Conservation (phyloP, 352 stramenopile genomes). For the Globisporangium nodosum region DNA sequence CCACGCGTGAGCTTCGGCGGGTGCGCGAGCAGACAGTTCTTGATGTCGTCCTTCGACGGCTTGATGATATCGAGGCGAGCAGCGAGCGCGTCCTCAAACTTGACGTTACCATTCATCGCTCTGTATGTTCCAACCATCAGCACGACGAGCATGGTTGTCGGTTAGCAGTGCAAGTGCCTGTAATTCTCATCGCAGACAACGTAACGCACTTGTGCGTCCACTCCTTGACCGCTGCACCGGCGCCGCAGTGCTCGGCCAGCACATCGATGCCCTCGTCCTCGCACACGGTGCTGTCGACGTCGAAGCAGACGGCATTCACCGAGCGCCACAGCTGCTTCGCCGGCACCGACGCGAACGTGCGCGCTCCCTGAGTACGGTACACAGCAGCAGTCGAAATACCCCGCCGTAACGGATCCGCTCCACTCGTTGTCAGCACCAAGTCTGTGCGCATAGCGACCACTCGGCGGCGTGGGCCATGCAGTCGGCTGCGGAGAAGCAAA, state of each 20-base stretch:
- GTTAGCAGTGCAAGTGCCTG: too few relatives aligned
- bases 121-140: conserved; percentile 20
- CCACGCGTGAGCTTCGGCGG: conserved; percentile 82
- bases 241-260: conserved; percentile 94
- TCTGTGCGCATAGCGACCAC: conserved; percentile 8
- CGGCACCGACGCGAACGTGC: conserved; percentile 8
- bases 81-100: conserved; percentile 97
- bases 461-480: conserved; percentile 1
- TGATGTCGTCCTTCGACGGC: conserved; percentile 87
- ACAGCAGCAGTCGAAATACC: neutral
- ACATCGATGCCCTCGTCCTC: conserved; percentile 98
- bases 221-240: conserved; percentile 90
- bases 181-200: neutral
- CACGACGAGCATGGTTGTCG: neutral
- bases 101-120: conserved; percentile 97
- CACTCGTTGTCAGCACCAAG: conserved; percentile 6
- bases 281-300: conserved; percentile 98
- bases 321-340: conserved; percentile 60
- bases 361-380: neutral
- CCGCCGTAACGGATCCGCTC: conserved; percentile 1
- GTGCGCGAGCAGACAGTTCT: conserved; percentile 86
- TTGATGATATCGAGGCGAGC: conserved; percentile 95
- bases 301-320: conserved; percentile 77
- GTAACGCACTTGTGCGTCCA: conserved; percentile 87
- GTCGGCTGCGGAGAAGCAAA: neutral